These are phyloP conservation scores for Taxillus chinensis DNA, from an alignment of 164 flowering plant species.

Conservation along the genomic window DNA sequence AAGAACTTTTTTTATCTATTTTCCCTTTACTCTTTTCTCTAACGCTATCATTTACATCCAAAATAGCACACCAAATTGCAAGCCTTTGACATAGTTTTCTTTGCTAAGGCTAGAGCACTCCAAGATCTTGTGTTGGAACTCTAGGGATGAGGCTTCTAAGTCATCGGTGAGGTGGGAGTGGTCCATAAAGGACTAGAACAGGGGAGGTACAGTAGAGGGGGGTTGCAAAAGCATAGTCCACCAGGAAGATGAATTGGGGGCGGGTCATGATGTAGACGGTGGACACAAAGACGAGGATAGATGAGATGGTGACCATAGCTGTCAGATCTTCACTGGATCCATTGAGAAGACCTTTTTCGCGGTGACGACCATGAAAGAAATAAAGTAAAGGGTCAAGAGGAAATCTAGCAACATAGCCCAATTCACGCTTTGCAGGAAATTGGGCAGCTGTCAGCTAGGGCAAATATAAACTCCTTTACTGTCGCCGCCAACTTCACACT, in stretches of 20 bases:
- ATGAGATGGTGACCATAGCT: conserved; percentile 45
- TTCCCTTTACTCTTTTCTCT: no score
- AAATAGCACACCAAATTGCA: no score
- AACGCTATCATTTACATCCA: no score
- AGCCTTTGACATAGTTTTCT: conserved; percentile 26
- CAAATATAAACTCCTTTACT: conserved; percentile 15
- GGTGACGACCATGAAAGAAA: conserved; percentile 41
- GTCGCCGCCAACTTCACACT: not conserved
- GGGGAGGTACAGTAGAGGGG: conserved; percentile 26
- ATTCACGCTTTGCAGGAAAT: conserved; percentile 49
- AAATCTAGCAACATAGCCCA: conserved; percentile 52
- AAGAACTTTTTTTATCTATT: no score
- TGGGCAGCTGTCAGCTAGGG: conserved; percentile 33
- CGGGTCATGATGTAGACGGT: conserved; percentile 53
- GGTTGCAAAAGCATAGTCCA: conserved; percentile 56
- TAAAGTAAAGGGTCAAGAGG: conserved; percentile 38
- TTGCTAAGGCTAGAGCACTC: conserved; percentile 50
- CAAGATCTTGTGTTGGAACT: conserved; percentile 49
- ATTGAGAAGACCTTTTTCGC: conserved; percentile 30
- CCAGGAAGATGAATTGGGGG: conserved; percentile 48
- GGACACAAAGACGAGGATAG: conserved; percentile 36
- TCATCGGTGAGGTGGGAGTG: conserved; percentile 32
- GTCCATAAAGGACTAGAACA: conserved; percentile 22
- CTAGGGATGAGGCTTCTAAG: conserved; percentile 40
- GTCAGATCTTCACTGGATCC: conserved; percentile 36